phyloP scores from a whole-genome alignment of 495 filamentous ascomycete genomes.

The Cercophora sp. region DNA sequence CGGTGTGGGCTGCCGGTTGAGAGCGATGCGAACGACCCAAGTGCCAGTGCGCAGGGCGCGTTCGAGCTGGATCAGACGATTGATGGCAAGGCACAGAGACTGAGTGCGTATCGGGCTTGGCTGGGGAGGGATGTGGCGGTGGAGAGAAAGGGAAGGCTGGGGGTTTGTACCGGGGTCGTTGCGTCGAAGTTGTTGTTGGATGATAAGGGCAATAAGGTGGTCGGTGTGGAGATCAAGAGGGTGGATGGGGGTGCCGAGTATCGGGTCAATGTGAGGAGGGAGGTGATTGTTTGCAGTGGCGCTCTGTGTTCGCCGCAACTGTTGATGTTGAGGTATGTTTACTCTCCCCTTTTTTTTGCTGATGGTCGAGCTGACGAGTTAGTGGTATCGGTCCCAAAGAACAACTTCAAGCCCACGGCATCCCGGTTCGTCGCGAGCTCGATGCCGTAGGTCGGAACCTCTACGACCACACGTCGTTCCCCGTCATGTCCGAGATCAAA shows the following conservation, averaged over 20 bases:
- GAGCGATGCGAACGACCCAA: constrained; percentile 17
- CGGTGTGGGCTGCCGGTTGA: constrained; percentile 16
- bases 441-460: constrained; percentile 20
- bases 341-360: no score
- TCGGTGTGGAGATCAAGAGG: constrained; percentile 13
- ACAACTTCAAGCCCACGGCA: constrained; percentile 51
- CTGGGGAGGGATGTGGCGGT: constrained; percentile 11
- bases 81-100: constrained; percentile 13
- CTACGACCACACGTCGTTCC: constrained; percentile 19
- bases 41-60: constrained; percentile 16
- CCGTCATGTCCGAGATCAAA: constrained; percentile 23
- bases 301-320: constrained; percentile 22
- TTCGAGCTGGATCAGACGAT: constrained; percentile 23
- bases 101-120: constrained; percentile 21
- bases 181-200: constrained; percentile 20
- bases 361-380: no score
- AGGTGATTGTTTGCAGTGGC: constrained; percentile 25
- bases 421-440: constrained; percentile 53
- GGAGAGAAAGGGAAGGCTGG: constrained; percentile 12
- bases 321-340: constrained; percentile 26
- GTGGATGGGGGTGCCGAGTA: constrained; percentile 3
- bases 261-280: constrained; percentile 17
- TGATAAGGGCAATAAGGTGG: constrained; percentile 4
- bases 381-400: constrained; percentile 26
- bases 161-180: constrained; percentile 22